Percentiles rank a stretch among this genome's conserved stretches.
These are phyloP conservation scores for Phytophthora pseudosyringae DNA, from an alignment of 352 stramenopile species.

Conservation along the genomic window DNA sequence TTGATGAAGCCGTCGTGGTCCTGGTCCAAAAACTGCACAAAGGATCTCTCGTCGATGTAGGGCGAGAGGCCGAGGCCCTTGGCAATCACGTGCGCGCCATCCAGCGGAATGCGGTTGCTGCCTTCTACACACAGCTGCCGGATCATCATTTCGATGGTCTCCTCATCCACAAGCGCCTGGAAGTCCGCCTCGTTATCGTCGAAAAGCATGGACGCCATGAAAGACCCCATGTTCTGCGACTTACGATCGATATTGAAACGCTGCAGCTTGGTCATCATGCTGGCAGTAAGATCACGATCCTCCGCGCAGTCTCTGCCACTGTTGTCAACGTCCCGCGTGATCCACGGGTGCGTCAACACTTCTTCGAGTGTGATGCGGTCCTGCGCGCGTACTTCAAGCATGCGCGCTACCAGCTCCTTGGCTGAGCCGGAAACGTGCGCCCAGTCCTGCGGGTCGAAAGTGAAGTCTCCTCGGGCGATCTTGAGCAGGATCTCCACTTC, in stretches of 20 bases:
- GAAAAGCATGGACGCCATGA: conserved; percentile 62
- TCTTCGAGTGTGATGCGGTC: conserved; percentile 79
- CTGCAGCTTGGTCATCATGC: conserved; percentile 63
- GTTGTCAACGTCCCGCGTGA: conserved; percentile 35
- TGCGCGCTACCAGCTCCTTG: conserved; percentile 73
- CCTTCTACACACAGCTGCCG: conserved; percentile 65
- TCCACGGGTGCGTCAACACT: conserved; percentile 69
- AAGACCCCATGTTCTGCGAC: conserved; percentile 77
- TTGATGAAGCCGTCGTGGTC: conserved; percentile 80
- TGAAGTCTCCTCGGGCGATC: conserved; percentile 75
- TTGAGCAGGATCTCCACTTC: conserved; percentile 83
- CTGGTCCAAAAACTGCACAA: conserved; percentile 70
- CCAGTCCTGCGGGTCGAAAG: conserved; percentile 74
- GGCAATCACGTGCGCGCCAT: conserved; percentile 58
- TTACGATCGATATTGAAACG: conserved; percentile 85
- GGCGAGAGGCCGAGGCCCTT: conserved; percentile 65
- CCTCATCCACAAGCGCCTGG: conserved; percentile 54
- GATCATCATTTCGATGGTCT: conserved; percentile 74
- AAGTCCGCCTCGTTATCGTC: conserved; percentile 67
- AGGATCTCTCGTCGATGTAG: conserved; percentile 66
- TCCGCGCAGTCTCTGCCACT: neutral
- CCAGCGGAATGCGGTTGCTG: conserved; percentile 48
- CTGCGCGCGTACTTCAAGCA: conserved; percentile 76
- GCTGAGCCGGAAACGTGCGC: conserved; percentile 56
- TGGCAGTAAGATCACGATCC: conserved; percentile 43